Percentiles rank a stretch among this genome's conserved stretches.
phyloP scores from a whole-genome alignment of 306 rosid species.

The Malus orientalis region DNA sequence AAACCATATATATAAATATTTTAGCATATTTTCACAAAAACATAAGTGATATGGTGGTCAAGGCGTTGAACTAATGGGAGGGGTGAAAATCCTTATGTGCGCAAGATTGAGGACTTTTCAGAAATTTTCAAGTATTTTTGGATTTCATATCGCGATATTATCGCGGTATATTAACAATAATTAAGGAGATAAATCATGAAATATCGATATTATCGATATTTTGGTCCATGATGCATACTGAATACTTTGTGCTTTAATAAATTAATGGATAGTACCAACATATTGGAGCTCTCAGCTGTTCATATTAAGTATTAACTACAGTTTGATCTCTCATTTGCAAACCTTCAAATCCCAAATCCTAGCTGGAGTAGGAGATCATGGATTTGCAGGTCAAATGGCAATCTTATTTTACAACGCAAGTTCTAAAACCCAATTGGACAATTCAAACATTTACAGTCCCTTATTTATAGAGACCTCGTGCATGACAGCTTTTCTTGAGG shows the following conservation, averaged over 20 bases:
- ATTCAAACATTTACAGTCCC: neutral
- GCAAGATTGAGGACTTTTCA: too few relatives aligned
- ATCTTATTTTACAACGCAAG: neutral
- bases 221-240: neutral
- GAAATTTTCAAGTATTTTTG: too few relatives aligned
- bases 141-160: too few relatives aligned
- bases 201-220: too few relatives aligned
- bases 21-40: too few relatives aligned
- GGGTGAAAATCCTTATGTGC: accelerated
- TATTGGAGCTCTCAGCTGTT: neutral
- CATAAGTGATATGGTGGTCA: too few relatives aligned
- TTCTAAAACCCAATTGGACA: neutral
- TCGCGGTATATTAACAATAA: too few relatives aligned
- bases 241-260: neutral
- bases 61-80: too few relatives aligned
- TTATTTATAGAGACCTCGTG: conserved; percentile 1
- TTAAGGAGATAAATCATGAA: too few relatives aligned
- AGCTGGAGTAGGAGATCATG: neutral
- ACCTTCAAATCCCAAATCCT: neutral
- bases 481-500: neutral
- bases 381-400: neutral
- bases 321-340: neutral
- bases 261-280: neutral
- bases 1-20: too few relatives aligned
- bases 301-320: neutral